phyloP scores from a whole-genome alignment of 2,329 filamentous ascomycete species.

The Tolypocladium album region DNA sequence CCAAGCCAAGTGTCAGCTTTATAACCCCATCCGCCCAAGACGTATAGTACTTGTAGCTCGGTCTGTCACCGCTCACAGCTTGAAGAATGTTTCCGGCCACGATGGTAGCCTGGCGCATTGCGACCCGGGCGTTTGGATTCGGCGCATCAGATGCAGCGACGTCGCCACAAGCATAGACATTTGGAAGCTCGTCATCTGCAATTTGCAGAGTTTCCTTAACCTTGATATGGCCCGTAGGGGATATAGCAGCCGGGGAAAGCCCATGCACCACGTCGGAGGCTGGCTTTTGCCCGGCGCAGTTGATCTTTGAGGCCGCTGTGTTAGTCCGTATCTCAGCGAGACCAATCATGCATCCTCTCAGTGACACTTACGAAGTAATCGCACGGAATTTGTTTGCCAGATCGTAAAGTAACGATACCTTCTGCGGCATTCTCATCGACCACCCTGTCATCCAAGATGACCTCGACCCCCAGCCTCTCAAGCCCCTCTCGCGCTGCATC shows the following conservation, averaged over 20 bases:
- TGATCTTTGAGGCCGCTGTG: slow-evolving; percentile 28
- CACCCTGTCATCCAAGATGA: slow-evolving; percentile 40
- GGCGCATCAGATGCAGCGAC: slow-evolving; percentile 40
- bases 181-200: slow-evolving; percentile 29
- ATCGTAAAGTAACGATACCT: slow-evolving; percentile 30
- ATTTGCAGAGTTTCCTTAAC: slow-evolving; percentile 49
- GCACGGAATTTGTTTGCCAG: slow-evolving; percentile 32
- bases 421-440: slow-evolving; percentile 22
- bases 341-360: neutral
- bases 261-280: slow-evolving; percentile 35
- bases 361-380: slow-evolving; percentile 36
- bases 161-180: slow-evolving; percentile 55
- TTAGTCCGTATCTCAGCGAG: neutral
- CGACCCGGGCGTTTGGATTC: slow-evolving; percentile 43
- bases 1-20: slow-evolving; percentile 42
- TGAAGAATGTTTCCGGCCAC: slow-evolving; percentile 44
- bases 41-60: slow-evolving; percentile 27
- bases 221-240: slow-evolving; percentile 35
- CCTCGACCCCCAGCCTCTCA: slow-evolving; percentile 32
- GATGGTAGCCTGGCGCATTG: slow-evolving; percentile 39
- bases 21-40: slow-evolving; percentile 38
- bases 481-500: slow-evolving; percentile 28
- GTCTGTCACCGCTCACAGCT: slow-evolving; percentile 27
- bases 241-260: slow-evolving; percentile 32
- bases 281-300: slow-evolving; percentile 49